A percentile compares a stretch with the other conserved stretches of the same genome.
Evolutionary conservation across 352 stramenopile genomes (phyloP).

Genomic region (Globisporangium spiculum): DNA sequence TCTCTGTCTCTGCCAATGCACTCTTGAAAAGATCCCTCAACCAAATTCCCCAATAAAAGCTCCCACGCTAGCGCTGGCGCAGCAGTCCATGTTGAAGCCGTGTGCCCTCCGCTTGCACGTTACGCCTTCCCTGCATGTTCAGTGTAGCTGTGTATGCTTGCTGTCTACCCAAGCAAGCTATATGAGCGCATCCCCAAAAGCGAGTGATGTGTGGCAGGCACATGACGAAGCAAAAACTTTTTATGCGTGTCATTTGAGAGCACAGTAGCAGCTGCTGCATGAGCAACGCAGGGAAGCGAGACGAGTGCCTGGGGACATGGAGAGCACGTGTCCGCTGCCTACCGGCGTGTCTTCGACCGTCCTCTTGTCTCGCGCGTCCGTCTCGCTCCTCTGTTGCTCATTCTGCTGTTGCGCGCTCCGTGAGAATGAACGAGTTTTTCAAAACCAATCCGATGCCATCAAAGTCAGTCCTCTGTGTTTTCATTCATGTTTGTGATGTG

Average conservation of each 20-base stretch:
- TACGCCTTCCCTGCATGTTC: too few species aligned
- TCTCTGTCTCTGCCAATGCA: too few species aligned
- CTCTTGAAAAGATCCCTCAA: too few species aligned
- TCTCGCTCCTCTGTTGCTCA: not conserved
- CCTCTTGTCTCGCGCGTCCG: not conserved
- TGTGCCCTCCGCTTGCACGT: too few species aligned
- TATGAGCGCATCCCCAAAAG: not conserved
- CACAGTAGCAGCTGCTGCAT: not conserved
- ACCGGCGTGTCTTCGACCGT: not conserved
- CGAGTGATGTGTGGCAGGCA: slow-evolving; percentile 6
- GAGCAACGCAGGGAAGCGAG: not conserved
- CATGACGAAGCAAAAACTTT: slow-evolving; percentile 14
- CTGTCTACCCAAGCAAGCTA: too few species aligned
- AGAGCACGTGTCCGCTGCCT: not conserved
- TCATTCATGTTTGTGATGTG: too few species aligned
- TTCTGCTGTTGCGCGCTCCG: not conserved
- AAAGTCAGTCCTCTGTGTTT: not conserved
- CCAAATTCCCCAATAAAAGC: too few species aligned
- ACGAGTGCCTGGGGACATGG: not conserved
- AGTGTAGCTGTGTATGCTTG: too few species aligned
- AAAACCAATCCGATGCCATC: slow-evolving; percentile 13
- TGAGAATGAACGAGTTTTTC: slow-evolving; percentile 15
- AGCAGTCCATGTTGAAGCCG: too few species aligned
- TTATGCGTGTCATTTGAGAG: slow-evolving; percentile 21
- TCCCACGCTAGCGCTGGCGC: too few species aligned